These are phyloP conservation scores for Yamadazyma sp. DNA, from an alignment of 1,139 yeast genomes.

Conservation along the genomic window DNA sequence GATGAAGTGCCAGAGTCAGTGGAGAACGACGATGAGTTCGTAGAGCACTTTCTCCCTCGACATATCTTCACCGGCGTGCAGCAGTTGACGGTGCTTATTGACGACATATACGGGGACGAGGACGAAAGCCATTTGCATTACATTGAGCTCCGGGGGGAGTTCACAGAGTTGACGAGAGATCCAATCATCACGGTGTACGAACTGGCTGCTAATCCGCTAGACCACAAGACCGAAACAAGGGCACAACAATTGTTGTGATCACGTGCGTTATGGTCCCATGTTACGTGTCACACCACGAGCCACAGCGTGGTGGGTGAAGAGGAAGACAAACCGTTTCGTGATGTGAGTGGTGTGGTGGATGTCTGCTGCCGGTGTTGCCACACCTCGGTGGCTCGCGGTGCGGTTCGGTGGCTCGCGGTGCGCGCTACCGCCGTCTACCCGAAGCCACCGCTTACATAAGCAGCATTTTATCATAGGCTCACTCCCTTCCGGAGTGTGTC, in stretches of 20 bases:
- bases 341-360: too few species aligned
- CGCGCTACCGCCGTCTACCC: too few species aligned
- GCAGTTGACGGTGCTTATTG: conserved; percentile 65
- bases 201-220: conserved; percentile 90
- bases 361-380: conserved; percentile 1
- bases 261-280: too few species aligned
- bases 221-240: conserved; percentile 46
- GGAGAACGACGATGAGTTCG: conserved; percentile 53
- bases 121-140: conserved; percentile 59
- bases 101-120: conserved; percentile 61
- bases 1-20: conserved; percentile 36
- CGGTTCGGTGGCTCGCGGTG: too few species aligned
- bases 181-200: conserved; percentile 82
- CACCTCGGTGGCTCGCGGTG: too few species aligned
- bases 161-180: conserved; percentile 56
- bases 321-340: too few species aligned
- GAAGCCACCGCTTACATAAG: conserved; percentile 1
- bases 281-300: too few species aligned
- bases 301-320: too few species aligned
- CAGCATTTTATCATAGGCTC: conserved; percentile 1
- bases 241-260: not conserved
- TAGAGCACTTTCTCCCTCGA: conserved; percentile 81
- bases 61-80: conserved; percentile 71
- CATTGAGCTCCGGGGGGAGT: conserved; percentile 83
- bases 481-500: conserved; percentile 9